Percentiles rank a stretch among this genome's conserved stretches.
Evolutionary conservation across 352 stramenopile genomes (phyloP).

Genomic region (Globisporangium cederbergense): DNA sequence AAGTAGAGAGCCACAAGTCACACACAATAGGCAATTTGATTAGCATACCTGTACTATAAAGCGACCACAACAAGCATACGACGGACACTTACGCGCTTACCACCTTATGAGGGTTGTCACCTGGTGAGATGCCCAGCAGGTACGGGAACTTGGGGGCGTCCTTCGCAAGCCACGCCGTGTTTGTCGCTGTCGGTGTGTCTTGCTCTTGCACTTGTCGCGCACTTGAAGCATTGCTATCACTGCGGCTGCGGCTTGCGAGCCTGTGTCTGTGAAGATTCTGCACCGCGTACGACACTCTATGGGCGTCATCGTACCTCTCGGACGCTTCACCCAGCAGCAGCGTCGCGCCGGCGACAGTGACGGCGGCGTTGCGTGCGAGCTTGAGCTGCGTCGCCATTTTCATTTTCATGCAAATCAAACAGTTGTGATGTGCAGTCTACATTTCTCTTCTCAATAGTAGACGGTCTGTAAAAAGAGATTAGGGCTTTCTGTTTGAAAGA

Average conservation of each 20-base stretch:
- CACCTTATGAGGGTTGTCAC: conserved; percentile 42
- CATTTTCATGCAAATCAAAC: conserved; percentile 6
- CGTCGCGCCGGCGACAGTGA: conserved; percentile 22
- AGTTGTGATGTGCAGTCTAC: too few relatives aligned
- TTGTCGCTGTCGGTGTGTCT: background rate
- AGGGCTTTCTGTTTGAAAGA: too few relatives aligned
- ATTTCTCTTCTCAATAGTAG: too few relatives aligned
- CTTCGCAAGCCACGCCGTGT: conserved; percentile 39
- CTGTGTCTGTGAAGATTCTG: conserved; percentile 29
- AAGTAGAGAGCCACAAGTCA: background rate
- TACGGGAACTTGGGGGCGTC: conserved; percentile 65
- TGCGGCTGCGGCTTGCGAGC: background rate
- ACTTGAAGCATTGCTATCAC: background rate
- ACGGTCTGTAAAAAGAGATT: too few relatives aligned
- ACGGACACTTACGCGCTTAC: conserved; percentile 22
- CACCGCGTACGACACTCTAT: conserved; percentile 32
- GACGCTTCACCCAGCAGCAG: conserved; percentile 35
- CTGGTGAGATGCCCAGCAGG: conserved; percentile 49
- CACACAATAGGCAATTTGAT: conserved; percentile 5
- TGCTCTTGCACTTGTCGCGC: conserved; percentile 2
- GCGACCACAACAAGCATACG: background rate
- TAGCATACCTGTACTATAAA: background rate
- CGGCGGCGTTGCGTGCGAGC: conserved; percentile 16
- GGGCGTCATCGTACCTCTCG: conserved; percentile 35
- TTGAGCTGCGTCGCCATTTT: conserved; percentile 12